Base-by-base conservation (phyloP, 306 rosid species). In the Trifolium dubium region DNA sequence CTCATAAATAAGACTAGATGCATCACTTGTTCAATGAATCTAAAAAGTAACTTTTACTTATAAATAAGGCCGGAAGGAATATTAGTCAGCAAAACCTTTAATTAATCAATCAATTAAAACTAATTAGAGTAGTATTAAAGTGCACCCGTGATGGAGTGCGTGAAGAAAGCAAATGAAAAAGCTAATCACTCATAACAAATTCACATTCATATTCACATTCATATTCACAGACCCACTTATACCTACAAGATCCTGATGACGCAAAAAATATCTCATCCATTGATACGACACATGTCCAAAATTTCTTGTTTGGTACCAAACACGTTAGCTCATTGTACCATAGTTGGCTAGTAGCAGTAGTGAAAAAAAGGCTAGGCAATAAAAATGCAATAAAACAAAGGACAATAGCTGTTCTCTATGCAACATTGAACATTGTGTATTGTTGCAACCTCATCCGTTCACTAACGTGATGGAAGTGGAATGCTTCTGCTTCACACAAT, bases 401-500 rank as follows among this genome's bases (percentile, higher is more conserved):
- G 72, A 53, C 63, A 56, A 51, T 34, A 51, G 47, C 63, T 69
- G 11, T 31, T 32, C 32, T 17, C 6, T 8, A 29, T 5, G 18
- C 63, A 56, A 5, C 34, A 56, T 4, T 23, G 23, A 23, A 23
- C 23, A 23, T 23, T 19, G 55, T 19, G 17, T n/a, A n/a, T n/a
- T n/a, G n/a, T n/a, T 7, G 10, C 30, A 62, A 44, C 56, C 56
- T 67, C 28, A 19, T 31, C 61, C 73, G 34, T 55, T 46, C 15
- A 29, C 10, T 34, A 12, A 29, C 68, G 61, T 44, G 64, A 61
- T 43, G 10, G 11, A 64, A 59, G 8, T 39, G 37, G 53, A 62
- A 77, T 71, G 5, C 89, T 81, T 85, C 18, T 6, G 10, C 73
- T 65, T 49, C 75, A 80, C 88, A 82, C 85, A 68, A 77, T 6